A percentile compares a stretch with the other conserved stretches of the same genome.
Evolutionary conservation across 2,329 filamentous ascomycete genomes (phyloP).

Genomic region (Bisporella sp.): DNA sequence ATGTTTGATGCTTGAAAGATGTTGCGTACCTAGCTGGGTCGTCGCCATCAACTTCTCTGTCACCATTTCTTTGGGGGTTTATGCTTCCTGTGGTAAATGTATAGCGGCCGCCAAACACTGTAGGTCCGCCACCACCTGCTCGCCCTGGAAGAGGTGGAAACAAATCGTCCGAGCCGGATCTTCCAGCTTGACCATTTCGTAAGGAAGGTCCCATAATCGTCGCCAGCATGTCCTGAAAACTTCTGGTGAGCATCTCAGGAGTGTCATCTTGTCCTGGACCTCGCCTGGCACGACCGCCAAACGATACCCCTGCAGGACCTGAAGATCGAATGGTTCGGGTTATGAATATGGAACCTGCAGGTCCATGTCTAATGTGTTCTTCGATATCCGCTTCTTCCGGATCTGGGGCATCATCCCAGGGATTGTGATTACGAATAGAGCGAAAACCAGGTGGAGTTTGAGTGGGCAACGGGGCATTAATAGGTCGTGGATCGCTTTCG

Average conservation of each 20-base stretch:
- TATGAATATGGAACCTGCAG: constrained; percentile 21
- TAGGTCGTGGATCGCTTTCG: constrained; percentile 56
- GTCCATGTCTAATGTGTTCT: constrained; percentile 30
- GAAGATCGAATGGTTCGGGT: constrained; percentile 20
- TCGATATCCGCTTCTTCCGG: constrained; percentile 54
- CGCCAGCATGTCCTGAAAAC: constrained; percentile 39
- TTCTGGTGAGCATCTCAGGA: constrained; percentile 24
- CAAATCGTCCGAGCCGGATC: constrained; percentile 24
- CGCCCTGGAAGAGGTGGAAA: constrained; percentile 14
- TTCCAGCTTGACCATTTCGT: constrained; percentile 19
- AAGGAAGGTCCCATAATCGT: constrained; percentile 32
- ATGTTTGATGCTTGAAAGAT: constrained; percentile 12
- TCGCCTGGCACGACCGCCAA: neutral
- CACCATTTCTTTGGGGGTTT: constrained; percentile 41
- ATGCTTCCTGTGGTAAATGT: constrained; percentile 29
- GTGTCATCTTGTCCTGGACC: constrained; percentile 9
- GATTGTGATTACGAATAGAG: constrained; percentile 19
- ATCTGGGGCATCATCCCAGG: constrained; percentile 40
- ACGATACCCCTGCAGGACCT: neutral
- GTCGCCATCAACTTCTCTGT: constrained; percentile 38
- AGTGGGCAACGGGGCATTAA: constrained; percentile 15
- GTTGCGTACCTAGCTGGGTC: constrained; percentile 40
- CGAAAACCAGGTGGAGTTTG: constrained; percentile 7
- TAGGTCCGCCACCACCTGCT: constrained; percentile 12
- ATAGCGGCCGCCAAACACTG: constrained; percentile 19